Conservation (phyloP, 805 yeast species). For the Blastobotrys terrestris region DNA sequence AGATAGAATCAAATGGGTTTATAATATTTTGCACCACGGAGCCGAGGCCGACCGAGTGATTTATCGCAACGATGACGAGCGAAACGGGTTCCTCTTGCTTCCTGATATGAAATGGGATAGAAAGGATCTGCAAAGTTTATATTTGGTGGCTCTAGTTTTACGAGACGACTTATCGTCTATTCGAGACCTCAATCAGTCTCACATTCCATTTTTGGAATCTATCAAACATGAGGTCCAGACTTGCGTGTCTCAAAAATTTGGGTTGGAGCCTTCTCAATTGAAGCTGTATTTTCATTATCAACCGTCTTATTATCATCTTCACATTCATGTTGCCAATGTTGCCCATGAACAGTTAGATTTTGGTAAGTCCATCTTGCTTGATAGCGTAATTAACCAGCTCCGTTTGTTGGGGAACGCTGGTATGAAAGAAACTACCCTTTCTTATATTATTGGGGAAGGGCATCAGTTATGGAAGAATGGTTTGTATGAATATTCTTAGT, state of each 20-base stretch:
- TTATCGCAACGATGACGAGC: conserved; percentile 50
- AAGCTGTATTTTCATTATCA: conserved; percentile 82
- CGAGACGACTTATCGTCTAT: conserved; percentile 63
- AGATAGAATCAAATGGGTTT: conserved; percentile 81
- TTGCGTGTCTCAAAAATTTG: conserved; percentile 45
- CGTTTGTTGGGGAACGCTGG: conserved; percentile 48
- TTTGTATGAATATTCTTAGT: background rate
- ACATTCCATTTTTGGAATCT: conserved; percentile 50
- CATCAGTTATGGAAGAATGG: conserved; percentile 60
- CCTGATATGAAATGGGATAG: conserved; percentile 99
- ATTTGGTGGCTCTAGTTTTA: conserved; percentile 70
- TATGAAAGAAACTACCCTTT: conserved; percentile 49
- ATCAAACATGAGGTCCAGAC: conserved; percentile 42
- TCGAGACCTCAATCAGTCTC: conserved; percentile 61
- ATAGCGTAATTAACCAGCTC: conserved; percentile 73
- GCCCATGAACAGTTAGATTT: conserved; percentile 60
- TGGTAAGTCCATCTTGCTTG: conserved; percentile 80
- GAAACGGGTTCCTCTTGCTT: conserved; percentile 61
- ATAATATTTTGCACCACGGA: conserved; percentile 72
- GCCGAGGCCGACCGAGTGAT: conserved; percentile 82
- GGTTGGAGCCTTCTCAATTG: conserved; percentile 49
- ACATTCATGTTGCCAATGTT: conserved; percentile 79
- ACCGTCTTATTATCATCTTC: conserved; percentile 94
- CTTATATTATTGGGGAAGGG: conserved; percentile 67
- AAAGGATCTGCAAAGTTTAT: conserved; percentile 57